A percentile compares a stretch with the other conserved stretches of the same genome.
Conservation (phyloP, 176 grass and related monocot genomes). For the Carex kokanica region DNA sequence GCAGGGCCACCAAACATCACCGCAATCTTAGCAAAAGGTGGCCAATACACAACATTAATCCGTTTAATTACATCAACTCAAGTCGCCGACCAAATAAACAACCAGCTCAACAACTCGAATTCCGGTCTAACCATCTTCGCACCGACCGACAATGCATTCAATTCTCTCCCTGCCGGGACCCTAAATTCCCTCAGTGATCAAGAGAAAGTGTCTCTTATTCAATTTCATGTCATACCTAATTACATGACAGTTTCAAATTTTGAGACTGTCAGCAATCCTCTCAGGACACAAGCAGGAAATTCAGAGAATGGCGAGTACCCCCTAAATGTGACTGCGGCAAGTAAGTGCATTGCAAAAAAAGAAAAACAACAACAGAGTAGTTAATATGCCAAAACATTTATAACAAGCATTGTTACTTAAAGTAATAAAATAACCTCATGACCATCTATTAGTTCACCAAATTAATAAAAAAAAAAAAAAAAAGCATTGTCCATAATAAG, state of each 20-base stretch:
- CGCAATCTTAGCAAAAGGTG: slow-evolving; percentile 65
- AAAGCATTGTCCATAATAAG: neutral
- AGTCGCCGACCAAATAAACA: slow-evolving; percentile 72
- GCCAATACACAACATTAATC: slow-evolving; percentile 75
- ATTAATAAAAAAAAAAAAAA: neutral
- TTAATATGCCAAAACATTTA: neutral
- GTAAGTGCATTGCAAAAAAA: slow-evolving; percentile 1
- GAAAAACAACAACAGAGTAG: neutral
- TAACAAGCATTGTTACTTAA: no score
- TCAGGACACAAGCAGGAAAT: slow-evolving; percentile 82
- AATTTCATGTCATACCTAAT: slow-evolving; percentile 70
- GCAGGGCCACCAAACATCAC: slow-evolving; percentile 74
- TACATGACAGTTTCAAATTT: slow-evolving; percentile 53
- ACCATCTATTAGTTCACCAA: neutral
- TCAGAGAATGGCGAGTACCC: slow-evolving; percentile 47
- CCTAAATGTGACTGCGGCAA: slow-evolving; percentile 62
- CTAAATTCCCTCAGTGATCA: slow-evolving; percentile 81
- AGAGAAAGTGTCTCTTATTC: slow-evolving; percentile 74
- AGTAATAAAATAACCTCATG: neutral
- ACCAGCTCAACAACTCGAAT: slow-evolving; percentile 75
- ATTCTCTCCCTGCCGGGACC: slow-evolving; percentile 56
- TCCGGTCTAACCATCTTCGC: slow-evolving; percentile 83
- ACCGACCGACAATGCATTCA: slow-evolving; percentile 95
- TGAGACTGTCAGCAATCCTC: slow-evolving; percentile 85
- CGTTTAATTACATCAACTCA: slow-evolving; percentile 62